Base-by-base conservation (phyloP, 2,329 filamentous ascomycete species). In the Pezicula neosporulosa region DNA sequence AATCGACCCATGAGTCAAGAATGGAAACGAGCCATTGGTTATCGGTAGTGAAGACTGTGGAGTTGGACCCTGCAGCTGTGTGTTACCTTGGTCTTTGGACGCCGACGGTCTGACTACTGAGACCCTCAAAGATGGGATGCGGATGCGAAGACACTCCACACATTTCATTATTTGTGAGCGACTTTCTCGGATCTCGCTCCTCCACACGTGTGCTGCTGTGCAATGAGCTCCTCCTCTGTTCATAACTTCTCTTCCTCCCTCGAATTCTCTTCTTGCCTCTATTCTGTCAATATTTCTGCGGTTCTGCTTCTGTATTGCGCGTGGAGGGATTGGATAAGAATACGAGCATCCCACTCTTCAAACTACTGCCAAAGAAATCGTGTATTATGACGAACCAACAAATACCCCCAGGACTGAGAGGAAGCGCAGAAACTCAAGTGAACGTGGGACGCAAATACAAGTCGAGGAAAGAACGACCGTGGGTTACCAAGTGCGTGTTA, bases 401-500 rank as follows among this genome's bases (percentile, higher is more conserved):
- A 30, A 15, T 9, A 16, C n/a, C 19, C 3, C 15, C n/a, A 16
- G 42, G n/a, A 24, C 41, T 19, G 42, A 30, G 16, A 27, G 18
- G 8, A 35, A 50, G 33, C 18, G 30, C 19, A 18, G 51, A 55
- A 24, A n/a, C 49, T 16, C 54, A 56, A n/a, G 55, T 58, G 15
- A 60, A 55, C 44, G 54, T 55, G 45, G 59, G 59, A 19, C 48
- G 59, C 21, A 61, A 61, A 39, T 61, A 63, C 50, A 61, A 63
- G 44, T 63, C 60, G 8, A 56, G 60, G 37, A 63, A 63, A 47
- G 58, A 63, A 51, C 37, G 58, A 50, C 60, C 60, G 58, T 61
- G 42, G 49, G 60, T 54, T 37, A 27, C 42, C 35, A 27, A 46
- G 16, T 21, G 42, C 24, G 24, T 21, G n/a, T 27, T 35, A 21